Conservation (phyloP, 2,329 filamentous ascomycete species). For the Xylariaceae sp. region DNA sequence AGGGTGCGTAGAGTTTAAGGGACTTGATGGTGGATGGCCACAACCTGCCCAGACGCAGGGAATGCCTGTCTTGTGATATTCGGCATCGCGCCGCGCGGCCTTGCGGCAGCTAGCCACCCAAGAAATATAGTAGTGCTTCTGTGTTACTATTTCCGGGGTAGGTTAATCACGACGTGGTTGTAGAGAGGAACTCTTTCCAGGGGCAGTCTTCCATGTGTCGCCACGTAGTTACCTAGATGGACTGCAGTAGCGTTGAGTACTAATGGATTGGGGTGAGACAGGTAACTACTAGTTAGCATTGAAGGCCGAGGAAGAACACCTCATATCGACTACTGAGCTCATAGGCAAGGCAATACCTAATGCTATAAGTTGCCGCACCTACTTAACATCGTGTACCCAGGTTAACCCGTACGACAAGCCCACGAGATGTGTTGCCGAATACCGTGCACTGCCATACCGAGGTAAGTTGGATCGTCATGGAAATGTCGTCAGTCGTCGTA, state of each 20-base stretch:
- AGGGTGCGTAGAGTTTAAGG: background rate
- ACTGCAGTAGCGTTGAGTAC: conserved; percentile 7
- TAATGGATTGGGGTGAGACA: conserved; percentile 4
- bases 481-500: conserved; percentile 19
- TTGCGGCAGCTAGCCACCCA: background rate
- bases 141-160: background rate
- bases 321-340: background rate
- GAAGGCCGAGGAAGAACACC: background rate
- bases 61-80: background rate
- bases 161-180: background rate
- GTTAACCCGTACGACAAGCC: conserved; percentile 2
- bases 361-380: conserved; percentile 10
- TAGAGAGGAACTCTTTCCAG: conserved; percentile 2
- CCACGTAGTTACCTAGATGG: conserved; percentile 18
- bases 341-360: conserved; percentile 8
- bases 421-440: background rate
- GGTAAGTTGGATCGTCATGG: background rate
- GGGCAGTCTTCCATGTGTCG: conserved; percentile 15
- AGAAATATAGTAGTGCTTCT: background rate
- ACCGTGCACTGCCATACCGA: background rate
- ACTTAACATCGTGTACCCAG: conserved; percentile 12
- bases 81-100: conserved; percentile 19
- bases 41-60: background rate
- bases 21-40: background rate
- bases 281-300: conserved; percentile 6